phyloP scores from a whole-genome alignment of 768 basidiomycete genomes.

The Gymnopilus junonius region DNA sequence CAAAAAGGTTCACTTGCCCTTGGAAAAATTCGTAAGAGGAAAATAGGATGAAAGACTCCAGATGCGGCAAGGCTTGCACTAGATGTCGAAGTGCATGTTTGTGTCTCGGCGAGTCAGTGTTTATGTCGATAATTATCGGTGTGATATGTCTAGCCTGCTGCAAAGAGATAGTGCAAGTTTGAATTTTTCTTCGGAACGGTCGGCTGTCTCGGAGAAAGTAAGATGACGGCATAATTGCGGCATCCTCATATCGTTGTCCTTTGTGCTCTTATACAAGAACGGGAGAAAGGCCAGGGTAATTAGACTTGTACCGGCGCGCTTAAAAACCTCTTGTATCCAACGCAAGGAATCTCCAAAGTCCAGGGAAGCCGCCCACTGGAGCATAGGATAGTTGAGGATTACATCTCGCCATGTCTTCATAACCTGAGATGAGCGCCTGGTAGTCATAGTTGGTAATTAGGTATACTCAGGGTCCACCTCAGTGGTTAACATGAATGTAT shows the following conservation, averaged over 20 bases:
- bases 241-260: neutral
- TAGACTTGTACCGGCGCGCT: neutral
- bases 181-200: neutral
- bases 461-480: neutral
- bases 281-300: neutral
- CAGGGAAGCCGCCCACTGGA: conserved; percentile 7
- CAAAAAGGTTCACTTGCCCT: neutral
- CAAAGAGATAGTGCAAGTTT: neutral
- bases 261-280: neutral
- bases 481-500: conserved; percentile 14
- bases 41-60: neutral
- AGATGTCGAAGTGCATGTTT: neutral
- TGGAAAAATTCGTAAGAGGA: neutral
- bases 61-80: neutral
- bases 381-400: neutral
- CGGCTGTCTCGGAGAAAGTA: neutral
- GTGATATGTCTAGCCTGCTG: neutral
- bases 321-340: neutral
- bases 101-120: neutral
- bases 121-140: neutral
- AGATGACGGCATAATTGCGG: neutral
- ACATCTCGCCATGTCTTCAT: conserved; percentile 3
- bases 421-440: neutral
- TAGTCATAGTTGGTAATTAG: neutral
- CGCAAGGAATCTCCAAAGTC: neutral